Conservation (phyloP, 2,329 filamentous ascomycete species). For the Claviceps maximensis region DNA sequence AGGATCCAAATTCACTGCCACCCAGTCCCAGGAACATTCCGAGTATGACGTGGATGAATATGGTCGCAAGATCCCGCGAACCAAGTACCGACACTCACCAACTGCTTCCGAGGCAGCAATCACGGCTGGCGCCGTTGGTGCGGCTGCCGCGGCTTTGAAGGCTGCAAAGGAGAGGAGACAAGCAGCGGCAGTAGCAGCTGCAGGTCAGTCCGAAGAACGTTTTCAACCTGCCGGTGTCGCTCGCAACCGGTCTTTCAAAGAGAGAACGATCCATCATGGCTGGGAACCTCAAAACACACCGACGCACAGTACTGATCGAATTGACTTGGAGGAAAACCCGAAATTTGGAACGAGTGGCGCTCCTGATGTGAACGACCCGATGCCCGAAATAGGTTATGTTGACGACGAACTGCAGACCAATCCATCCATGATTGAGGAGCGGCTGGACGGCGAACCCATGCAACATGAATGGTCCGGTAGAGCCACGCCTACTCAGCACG, state of each 20-base stretch:
- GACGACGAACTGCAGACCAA: constrained; percentile 67
- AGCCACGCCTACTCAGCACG: constrained; percentile 32
- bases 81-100: constrained; percentile 34
- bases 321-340: constrained; percentile 38
- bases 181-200: constrained; percentile 18
- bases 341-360: constrained; percentile 57
- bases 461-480: constrained; percentile 41
- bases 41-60: constrained; percentile 47
- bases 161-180: constrained; percentile 35
- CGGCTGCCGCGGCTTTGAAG: constrained; percentile 38
- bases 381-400: constrained; percentile 63
- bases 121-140: constrained; percentile 40
- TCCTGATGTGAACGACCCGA: constrained; percentile 54
- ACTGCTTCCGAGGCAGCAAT: constrained; percentile 45
- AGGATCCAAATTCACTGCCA: constrained; percentile 20
- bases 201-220: constrained; percentile 21
- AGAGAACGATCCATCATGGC: constrained; percentile 41
- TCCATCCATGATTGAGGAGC: constrained; percentile 69
- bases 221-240: constrained; percentile 38
- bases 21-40: constrained; percentile 32
- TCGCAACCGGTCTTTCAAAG: constrained; percentile 53
- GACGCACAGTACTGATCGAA: constrained; percentile 43
- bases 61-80: constrained; percentile 38
- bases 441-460: constrained; percentile 39
- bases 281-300: constrained; percentile 42